Base-by-base conservation (phyloP, 2,329 filamentous ascomycete species). In the Rhynchosporium secalis region DNA sequence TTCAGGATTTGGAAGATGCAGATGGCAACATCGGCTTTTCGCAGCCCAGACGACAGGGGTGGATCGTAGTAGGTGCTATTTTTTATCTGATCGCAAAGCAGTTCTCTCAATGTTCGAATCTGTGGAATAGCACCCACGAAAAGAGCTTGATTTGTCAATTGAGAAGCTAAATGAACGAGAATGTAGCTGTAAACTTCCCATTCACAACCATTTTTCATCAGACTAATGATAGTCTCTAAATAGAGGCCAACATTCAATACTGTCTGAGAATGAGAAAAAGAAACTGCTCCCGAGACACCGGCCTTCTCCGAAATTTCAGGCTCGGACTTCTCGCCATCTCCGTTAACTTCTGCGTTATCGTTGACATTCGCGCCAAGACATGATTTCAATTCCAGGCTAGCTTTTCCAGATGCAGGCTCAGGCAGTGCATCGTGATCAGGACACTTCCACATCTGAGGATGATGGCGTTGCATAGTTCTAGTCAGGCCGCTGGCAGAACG, bases 161-260 rank as follows among this genome's bases (percentile, higher is more conserved):
- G 94, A 33, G 91, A 89, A 1, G 92, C 90, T 9, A 97, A 79
- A 74, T 96, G 91, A 5, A 92, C 90, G 36, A 99, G 80, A 20
- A 94, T 84, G 73, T 94, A 97, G 75, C 91, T 94, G 79, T 96
- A 96, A 1, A 96, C 80, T 73, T 98, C 92, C 93, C 94, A 98
- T 65, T 95, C 88, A 54, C 86, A 84, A 46, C 88, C 89, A 60
- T 86, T 83, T 67, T 89, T 86, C 48, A 96, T 78, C n/a, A 95
- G 78, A n/a, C 81, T 81, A 31, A 91, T 83, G 43, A 96, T 80
- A 10, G 86, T 82, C 66, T 93, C 89, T n/a, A 96, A 80, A 90
- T 92, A 96, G 1, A 66, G 51, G 48, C 61, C 61, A 31, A 75
- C 68, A 38, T 71, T 64, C 6, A 75, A 62, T 7, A 61, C 55